Base-by-base conservation (phyloP, 2,329 filamentous ascomycete genomes). In the Zalaria obscura region DNA sequence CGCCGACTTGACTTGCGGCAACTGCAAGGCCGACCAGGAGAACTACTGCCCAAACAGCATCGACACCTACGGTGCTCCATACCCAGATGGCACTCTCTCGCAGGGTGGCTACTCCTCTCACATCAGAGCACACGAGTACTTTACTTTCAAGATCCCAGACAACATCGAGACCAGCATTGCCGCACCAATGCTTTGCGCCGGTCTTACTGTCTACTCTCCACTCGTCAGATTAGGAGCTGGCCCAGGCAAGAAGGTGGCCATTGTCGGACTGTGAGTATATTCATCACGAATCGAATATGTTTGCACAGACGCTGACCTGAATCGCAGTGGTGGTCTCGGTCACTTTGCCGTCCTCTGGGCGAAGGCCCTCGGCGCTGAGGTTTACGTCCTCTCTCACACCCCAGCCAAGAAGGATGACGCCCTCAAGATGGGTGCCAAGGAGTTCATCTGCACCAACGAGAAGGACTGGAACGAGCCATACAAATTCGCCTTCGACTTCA, bases 161-260 rank as follows among this genome's bases (percentile, higher is more conserved):
- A 75, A 69, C 40, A 71, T 93, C 36, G 59, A 68, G 48, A 66
- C 60, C 44, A 58, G 58, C 25, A 62, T 78, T 39, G 83, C 79
- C 1, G 85, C 83, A 2, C 83, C 82, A 6, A 48, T 48, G 47
- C 72, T 91, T 50, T 93, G 86, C 61, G 86, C 83, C 34, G 86
- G 86, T 48, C 70, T 93, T 49, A 93, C 86, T 3, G 77, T 78
- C 45, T 93, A 78, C 66, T 81, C 75, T 45, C 85, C 86, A 1
- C 70, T 93, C 9, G 78, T 83, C 48, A 74, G 84, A 38, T 78
- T 87, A 54, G 82, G 82, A 25, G 72, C 73, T 45, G 82, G 82
- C 0, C 81, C 81, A 1, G 84, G 85, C 47, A 85, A 83, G 68
- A 85, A 84, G 65, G 76, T 87, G 25, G 18, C 18, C 18, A 18